Percentiles rank a stretch among this genome's conserved stretches.
phyloP scores from a whole-genome alignment of 331 rosid genomes.

The Arachis monticola region DNA sequence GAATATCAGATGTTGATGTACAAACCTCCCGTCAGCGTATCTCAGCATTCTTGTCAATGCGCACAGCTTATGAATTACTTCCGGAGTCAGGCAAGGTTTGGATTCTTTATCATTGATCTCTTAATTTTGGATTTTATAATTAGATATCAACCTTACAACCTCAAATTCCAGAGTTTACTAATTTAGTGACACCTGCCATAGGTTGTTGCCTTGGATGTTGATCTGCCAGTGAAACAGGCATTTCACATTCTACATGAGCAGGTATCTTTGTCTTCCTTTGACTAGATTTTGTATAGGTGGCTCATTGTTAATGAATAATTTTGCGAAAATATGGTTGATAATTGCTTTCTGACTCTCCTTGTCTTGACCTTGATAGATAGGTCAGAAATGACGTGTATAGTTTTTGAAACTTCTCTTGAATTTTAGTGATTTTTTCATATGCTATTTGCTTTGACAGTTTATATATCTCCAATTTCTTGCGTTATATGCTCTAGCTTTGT shows the following conservation, averaged over 20 bases:
- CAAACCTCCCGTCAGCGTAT: conserved; percentile 84
- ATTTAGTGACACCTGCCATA: conserved; percentile 48
- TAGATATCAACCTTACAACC: conserved; percentile 20
- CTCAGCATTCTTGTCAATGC: conserved; percentile 74
- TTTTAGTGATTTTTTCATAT: conserved; percentile 13
- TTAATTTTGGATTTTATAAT: conserved; percentile 29
- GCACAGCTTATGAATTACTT: conserved; percentile 86
- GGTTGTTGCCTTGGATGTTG: conserved; percentile 91
- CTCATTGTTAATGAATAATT: conserved; percentile 19
- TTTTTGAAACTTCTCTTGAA: conserved; percentile 32
- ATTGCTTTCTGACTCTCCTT: conserved; percentile 26
- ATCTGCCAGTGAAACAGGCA: conserved; percentile 95
- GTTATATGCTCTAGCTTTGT: conserved; percentile 9
- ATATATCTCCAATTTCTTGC: conserved; percentile 18
- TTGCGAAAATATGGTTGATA: conserved; percentile 25
- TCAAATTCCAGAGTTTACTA: conserved; percentile 29
- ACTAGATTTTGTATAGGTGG: conserved; percentile 22
- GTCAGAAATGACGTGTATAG: neutral
- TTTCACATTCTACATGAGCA: conserved; percentile 95
- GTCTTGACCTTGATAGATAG: conserved; percentile 31
- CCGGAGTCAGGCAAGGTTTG: conserved; percentile 99
- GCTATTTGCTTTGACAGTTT: conserved; percentile 27
- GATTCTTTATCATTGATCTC: conserved; percentile 45
- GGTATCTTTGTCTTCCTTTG: conserved; percentile 55
- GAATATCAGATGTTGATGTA: conserved; percentile 74